Evolutionary conservation across 1,284 basidiomycete species (phyloP).

Genomic region (Puccinia hordei): DNA sequence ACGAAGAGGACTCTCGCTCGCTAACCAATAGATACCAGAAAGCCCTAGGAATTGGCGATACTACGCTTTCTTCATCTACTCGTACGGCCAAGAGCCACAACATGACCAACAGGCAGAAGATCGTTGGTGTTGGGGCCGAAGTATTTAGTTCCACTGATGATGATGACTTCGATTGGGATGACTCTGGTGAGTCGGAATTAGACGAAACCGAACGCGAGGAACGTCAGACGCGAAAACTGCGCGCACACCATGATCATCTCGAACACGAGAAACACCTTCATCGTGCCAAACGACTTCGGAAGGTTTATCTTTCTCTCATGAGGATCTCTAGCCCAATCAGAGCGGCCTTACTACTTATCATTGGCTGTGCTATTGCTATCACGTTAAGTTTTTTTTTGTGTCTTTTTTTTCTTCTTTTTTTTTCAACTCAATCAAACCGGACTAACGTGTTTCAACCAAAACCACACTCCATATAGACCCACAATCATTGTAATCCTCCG

Average conservation of each 20-base stretch:
- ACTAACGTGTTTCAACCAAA: neutral
- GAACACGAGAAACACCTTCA: conserved; percentile 35
- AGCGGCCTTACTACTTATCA: conserved; percentile 18
- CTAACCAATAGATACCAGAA: conserved; percentile 29
- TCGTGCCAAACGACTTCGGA: conserved; percentile 40
- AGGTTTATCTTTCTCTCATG: conserved; percentile 43
- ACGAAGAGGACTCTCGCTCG: conserved; percentile 21
- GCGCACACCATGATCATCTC: conserved; percentile 9
- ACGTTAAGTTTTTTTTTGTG: conserved; percentile 22
- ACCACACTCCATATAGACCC: conserved; percentile 10
- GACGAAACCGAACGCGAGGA: conserved; percentile 34
- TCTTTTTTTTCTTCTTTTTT: neutral
- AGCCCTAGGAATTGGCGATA: neutral
- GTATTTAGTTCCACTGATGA: conserved; percentile 25
- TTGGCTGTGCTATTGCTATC: conserved; percentile 34
- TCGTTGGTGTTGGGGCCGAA: conserved; percentile 17
- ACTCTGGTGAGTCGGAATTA: conserved; percentile 41
- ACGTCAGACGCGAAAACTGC: conserved; percentile 23
- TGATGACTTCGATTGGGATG: conserved; percentile 42
- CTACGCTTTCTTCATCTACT: conserved; percentile 11
- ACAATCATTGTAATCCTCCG: conserved; percentile 15
- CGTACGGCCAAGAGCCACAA: conserved; percentile 2
- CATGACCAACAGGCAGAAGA: conserved; percentile 9
- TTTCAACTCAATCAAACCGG: neutral
- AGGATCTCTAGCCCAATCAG: conserved; percentile 22